Evolutionary conservation across 192 early-diverging fungal genomes (phyloP), one percentile per base, ranked within the genome.

Genomic region (Coemansia sp.): DNA sequence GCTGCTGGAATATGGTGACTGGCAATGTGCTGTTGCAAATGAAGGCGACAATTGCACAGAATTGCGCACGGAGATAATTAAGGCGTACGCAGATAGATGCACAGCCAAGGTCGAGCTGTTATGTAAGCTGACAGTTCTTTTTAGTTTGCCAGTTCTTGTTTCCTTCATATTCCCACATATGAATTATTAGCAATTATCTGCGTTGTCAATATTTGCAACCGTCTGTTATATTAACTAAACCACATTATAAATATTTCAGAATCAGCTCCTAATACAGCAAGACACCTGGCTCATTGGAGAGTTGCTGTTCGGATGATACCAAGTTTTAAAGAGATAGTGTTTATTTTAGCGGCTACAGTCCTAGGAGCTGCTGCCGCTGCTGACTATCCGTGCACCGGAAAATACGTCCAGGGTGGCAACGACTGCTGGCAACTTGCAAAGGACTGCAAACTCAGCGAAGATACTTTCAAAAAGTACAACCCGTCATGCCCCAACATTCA

Each of bases 381-480:
- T 14, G 49, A 52, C 49, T 52, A 52, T 15, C 49, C 49, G 23
- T 52, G 49, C 23, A 52, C 49, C 15, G 49, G 49, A 52, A 52
- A 52, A 20, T 52, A 52, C 23, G 49, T 52, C 49, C 20, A 52
- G 8, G 9, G 49, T 22, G 49, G 49, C 2, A 15, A 52, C 49
- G 23, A 52, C 49, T 52, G 49, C 22, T 52, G 49, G 49, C 20
- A 52, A 14, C 49, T 52, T 22, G 49, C 22, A 52, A 52, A 52
- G 23, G 49, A 52, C 23, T 52, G 49, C 13, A 52, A 52, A 3
- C 6, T 52, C 49, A 52, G 49, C 49, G 23, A 22, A 52, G 49
- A 25, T 15, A 52, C 20, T 22, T 52, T 52, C 9, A 52, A 52
- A 9, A 25, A 52, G 49, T 52, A 52, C 23, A 52, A 52, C 49